Percentiles rank a stretch among this genome's conserved stretches.
Conservation (phyloP, 2,329 filamentous ascomycete genomes). For the Pseudocercospora macadamiae region DNA sequence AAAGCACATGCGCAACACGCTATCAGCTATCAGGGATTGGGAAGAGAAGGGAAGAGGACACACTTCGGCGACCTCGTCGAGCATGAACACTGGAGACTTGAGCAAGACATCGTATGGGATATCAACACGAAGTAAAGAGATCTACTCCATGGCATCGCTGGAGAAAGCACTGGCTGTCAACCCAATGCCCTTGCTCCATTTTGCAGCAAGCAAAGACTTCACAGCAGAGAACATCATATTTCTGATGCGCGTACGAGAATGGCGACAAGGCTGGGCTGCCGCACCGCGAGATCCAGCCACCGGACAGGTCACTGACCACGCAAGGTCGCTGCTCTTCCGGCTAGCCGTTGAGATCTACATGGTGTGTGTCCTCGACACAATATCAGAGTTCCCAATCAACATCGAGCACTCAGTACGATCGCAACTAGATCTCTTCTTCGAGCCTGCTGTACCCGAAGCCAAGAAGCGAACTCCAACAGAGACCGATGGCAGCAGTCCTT, state of each 20-base stretch:
- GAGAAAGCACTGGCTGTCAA: constrained; percentile 64
- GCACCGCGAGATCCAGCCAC: constrained; percentile 19
- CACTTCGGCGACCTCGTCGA: not conserved
- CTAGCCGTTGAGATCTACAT: constrained; percentile 64
- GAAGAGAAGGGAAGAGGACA: constrained; percentile 14
- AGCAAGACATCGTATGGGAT: constrained; percentile 9
- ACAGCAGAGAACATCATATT: constrained; percentile 74
- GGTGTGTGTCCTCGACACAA: constrained; percentile 61
- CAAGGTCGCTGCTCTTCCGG: constrained; percentile 51
- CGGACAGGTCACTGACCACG: constrained; percentile 14
- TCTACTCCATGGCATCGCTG: constrained; percentile 64
- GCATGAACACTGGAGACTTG: constrained; percentile 9
- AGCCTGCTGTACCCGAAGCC: constrained; percentile 20
- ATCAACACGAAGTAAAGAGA: constrained; percentile 29
- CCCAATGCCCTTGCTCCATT: constrained; percentile 63
- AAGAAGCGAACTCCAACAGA: constrained; percentile 18
- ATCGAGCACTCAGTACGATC: constrained; percentile 61
- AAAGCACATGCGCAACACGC: constrained; percentile 38
- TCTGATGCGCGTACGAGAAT: constrained; percentile 60
- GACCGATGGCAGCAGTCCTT: constrained; percentile 5
- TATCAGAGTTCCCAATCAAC: constrained; percentile 70
- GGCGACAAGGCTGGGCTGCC: constrained; percentile 22
- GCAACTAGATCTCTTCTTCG: constrained; percentile 61
- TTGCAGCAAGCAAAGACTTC: constrained; percentile 68
- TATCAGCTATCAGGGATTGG: constrained; percentile 36